Conservation (phyloP, 2,329 filamentous ascomycete species). For the Colletotrichum chrysophilum region DNA sequence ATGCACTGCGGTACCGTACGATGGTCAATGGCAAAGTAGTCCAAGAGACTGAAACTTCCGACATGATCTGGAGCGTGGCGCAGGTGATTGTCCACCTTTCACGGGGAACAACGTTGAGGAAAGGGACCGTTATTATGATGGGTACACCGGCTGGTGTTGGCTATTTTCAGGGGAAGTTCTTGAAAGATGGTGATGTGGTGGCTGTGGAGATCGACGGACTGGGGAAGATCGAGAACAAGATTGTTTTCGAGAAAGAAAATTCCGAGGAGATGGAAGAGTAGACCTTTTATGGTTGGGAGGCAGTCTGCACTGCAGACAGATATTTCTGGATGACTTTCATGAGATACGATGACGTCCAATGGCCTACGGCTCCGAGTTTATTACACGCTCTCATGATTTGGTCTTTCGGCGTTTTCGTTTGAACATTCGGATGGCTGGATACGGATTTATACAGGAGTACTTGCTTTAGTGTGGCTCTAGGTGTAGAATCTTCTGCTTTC, state of each 20-base stretch:
- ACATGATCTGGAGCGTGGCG: constrained; percentile 50
- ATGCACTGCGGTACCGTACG: constrained; percentile 22
- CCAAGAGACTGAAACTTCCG: constrained; percentile 43
- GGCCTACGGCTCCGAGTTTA: neutral
- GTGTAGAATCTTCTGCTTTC: neutral
- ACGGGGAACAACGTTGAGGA: constrained; percentile 48
- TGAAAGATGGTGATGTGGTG: constrained; percentile 39
- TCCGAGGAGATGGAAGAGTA: neutral
- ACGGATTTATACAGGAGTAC: neutral
- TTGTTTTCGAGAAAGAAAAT: constrained; percentile 29
- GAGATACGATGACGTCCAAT: neutral
- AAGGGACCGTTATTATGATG: constrained; percentile 53
- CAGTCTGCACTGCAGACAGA: neutral
- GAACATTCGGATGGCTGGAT: neutral
- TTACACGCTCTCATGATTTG: neutral
- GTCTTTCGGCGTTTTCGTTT: neutral
- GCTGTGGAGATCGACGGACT: constrained; percentile 31
- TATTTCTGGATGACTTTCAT: neutral
- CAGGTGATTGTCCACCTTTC: constrained; percentile 48
- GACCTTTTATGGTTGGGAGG: neutral
- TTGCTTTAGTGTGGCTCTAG: neutral
- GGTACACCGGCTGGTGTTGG: constrained; percentile 50
- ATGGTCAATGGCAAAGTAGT: constrained; percentile 50
- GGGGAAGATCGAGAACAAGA: constrained; percentile 33
- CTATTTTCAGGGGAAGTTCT: constrained; percentile 33